Evolutionary conservation across 371 early-diverging fungal genomes (phyloP).

Genomic region (Funneliformis caledonium): DNA sequence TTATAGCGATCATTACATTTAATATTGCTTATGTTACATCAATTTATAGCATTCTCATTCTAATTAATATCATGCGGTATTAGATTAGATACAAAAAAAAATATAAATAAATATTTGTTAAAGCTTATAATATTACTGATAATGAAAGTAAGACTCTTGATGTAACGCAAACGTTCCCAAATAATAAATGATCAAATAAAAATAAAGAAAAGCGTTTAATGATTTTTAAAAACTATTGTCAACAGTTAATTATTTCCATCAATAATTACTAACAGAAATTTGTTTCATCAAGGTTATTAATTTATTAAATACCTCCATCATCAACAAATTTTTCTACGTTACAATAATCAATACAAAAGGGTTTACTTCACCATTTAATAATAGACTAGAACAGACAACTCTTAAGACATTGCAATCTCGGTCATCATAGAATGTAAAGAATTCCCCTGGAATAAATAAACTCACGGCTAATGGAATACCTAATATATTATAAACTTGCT

Average conservation of each 20-base stretch:
- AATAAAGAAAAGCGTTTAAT: background rate
- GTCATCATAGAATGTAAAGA: slow-evolving; percentile 90
- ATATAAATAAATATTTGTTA: no score
- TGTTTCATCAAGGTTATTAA: background rate
- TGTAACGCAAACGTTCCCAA: no score
- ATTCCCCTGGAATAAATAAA: slow-evolving; percentile 81
- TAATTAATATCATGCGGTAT: no score
- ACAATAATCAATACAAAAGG: slow-evolving; percentile 46
- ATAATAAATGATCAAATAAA: no score
- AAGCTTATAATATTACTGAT: no score
- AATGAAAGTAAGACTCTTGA: no score
- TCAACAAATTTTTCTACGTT: slow-evolving; percentile 6
- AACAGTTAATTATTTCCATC: background rate
- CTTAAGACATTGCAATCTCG: slow-evolving; percentile 93
- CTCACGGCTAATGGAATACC: slow-evolving; percentile 97
- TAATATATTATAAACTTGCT: slow-evolving; percentile 86
- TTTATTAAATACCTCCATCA: background rate
- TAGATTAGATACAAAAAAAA: no score
- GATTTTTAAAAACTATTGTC: background rate
- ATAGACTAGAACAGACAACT: slow-evolving; percentile 87
- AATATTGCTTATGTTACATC: no score
- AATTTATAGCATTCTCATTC: no score
- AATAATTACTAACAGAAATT: background rate
- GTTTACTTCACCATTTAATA: slow-evolving; percentile 75
- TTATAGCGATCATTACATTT: no score